Evolutionary conservation across 2,329 filamentous ascomycete genomes (phyloP), one percentile per base, ranked within the genome.

Genomic region (Cladosporium phlei): DNA sequence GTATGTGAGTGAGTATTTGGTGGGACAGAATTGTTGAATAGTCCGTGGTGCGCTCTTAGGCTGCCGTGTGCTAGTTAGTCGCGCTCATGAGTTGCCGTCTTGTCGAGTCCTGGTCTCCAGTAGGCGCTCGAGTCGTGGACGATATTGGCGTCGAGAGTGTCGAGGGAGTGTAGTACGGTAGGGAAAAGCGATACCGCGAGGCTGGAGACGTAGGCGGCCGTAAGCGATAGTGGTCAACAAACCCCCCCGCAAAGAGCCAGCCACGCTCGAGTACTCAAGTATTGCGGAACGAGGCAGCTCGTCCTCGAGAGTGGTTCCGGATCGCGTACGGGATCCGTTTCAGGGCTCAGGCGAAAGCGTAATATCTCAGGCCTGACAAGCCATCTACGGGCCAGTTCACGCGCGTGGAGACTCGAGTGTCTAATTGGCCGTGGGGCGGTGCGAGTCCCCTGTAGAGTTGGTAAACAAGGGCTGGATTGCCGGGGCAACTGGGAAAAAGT

Each of bases 161-260:
- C 24, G 22, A 21, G 22, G 6, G 33, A 45, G 24, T 12, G 42
- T 45, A 19, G 29, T n/a, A 45, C 21, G 16, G 24, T 24, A 34
- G 40, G 42, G 7, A 37, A 32, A 28, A 45, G 42, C 30, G 30
- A 45, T 37, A 37, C 32, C 42, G 42, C 30, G 42, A 45, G 42
- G 42, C 42, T 45, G 42, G 42, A 27, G 42, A 37, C 11, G 42
- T 45, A 24, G 24, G 42, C 42, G 42, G 42, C 30, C 42, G 24
- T 17, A 45, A 45, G 42, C 42, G 42, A 45, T 24, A 25, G 11
- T 24, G 19, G 22, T 45, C 42, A 45, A 45, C 42, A 45, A 45
- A 45, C 9, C 42, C 42, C 34, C n/a, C 42, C 42, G 42, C 42
- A 45, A 32, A 22, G 12, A 21, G 32, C 42, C 42, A 45, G 42